Conservation (phyloP, 495 filamentous ascomycete species). For the Penicillium angulare region DNA sequence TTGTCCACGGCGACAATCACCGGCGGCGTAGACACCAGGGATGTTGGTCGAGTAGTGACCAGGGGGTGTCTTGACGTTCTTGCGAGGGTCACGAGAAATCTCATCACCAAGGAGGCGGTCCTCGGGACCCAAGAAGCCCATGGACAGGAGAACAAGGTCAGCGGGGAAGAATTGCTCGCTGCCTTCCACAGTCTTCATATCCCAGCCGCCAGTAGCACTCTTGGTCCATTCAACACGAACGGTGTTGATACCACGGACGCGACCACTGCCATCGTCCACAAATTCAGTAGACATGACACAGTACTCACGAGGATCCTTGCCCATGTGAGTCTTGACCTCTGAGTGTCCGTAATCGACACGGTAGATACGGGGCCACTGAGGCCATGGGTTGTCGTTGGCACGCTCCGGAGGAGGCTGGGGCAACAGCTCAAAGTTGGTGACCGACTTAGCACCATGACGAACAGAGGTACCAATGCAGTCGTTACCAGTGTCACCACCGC, state of each 20-base stretch:
- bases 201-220: slow-evolving; percentile 87
- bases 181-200: slow-evolving; percentile 97
- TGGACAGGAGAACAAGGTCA: slow-evolving; percentile 92
- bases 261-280: slow-evolving; percentile 83
- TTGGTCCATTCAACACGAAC: slow-evolving; percentile 97
- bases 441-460: slow-evolving; percentile 93
- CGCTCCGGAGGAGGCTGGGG: slow-evolving; percentile 93
- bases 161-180: slow-evolving; percentile 97
- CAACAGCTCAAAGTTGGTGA: slow-evolving; percentile 96
- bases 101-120: slow-evolving; percentile 80
- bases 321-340: slow-evolving; percentile 96
- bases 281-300: slow-evolving; percentile 99
- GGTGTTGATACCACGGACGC: slow-evolving; percentile 96
- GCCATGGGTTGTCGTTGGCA: slow-evolving; percentile 97
- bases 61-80: slow-evolving; percentile 95
- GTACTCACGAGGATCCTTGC: slow-evolving; percentile 96
- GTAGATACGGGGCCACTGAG: slow-evolving; percentile 98
- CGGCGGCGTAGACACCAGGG: slow-evolving; percentile 89
- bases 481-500: slow-evolving; percentile 98
- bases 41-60: slow-evolving; percentile 89
- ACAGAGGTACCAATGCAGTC: slow-evolving; percentile 99
- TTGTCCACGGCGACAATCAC: slow-evolving; percentile 95
- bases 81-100: slow-evolving; percentile 88
- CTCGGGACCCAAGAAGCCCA: slow-evolving; percentile 98
- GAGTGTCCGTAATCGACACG: slow-evolving; percentile 96